These are phyloP conservation scores for Colletotrichum chlorophyti DNA, from an alignment of 2,329 filamentous ascomycete genomes.

Conservation along the genomic window DNA sequence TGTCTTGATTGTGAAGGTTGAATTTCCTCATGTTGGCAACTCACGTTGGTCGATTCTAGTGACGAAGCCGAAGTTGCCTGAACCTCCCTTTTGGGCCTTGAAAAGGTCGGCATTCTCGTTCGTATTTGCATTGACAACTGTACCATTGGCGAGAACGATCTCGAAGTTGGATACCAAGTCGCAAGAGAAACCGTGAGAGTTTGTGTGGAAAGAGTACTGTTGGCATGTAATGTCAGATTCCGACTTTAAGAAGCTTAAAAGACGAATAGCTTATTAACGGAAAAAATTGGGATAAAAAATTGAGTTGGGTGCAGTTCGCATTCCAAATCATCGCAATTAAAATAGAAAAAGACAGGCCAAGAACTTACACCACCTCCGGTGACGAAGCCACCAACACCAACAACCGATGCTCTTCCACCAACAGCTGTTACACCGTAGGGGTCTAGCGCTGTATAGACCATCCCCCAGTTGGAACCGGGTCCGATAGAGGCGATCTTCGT, in stretches of 20 bases:
- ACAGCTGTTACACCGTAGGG: constrained; percentile 28
- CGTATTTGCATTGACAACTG: constrained; percentile 47
- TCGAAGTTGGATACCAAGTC: constrained; percentile 49
- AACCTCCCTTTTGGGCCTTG: constrained; percentile 54
- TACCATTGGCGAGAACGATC: constrained; percentile 50
- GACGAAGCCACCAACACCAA: constrained; percentile 33
- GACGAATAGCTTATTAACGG: no score
- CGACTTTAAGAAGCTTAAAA: no score
- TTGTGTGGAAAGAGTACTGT: constrained; percentile 38
- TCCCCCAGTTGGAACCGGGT: constrained; percentile 36
- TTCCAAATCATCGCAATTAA: no score
- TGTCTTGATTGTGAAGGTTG: no score
- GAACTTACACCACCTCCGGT: constrained; percentile 30
- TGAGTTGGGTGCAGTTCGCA: no score
- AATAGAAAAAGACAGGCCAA: background rate
- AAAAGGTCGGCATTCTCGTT: constrained; percentile 47
- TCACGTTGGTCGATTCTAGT: constrained; percentile 35
- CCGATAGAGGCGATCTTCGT: constrained; percentile 38
- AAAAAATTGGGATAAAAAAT: no score
- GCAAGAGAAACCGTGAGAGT: constrained; percentile 45
- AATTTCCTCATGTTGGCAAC: no score
- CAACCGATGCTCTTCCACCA: constrained; percentile 33
- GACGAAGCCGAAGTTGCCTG: constrained; percentile 52
- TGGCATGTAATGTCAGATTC: no score
- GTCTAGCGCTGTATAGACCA: constrained; percentile 33